Base-by-base conservation (phyloP, 371 early-diverging fungal species). In the Mucor ambiguus region DNA sequence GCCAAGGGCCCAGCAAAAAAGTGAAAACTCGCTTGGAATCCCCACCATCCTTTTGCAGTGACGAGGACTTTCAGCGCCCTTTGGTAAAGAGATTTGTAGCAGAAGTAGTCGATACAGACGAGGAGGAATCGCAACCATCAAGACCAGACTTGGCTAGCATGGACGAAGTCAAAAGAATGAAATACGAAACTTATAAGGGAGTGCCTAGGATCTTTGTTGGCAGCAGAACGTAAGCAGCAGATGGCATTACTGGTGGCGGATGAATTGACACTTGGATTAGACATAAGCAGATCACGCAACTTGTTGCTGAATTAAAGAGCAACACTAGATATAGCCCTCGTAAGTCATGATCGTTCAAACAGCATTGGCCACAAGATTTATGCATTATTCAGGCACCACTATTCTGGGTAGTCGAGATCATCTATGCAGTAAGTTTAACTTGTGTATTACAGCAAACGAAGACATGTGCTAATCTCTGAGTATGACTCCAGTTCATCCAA, bases 351-450 rank as follows among this genome's bases (percentile, higher is more conserved):
- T 33, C 0, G 14, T 32, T n/a, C 10, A 26, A 37, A 28, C 6
- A 16, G 30, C 18, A 0, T n/a, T 33, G 14, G 26, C 18, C 11
- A 1, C 3, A 30, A 16, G 20, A 63, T 30, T 12, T 20, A 22
- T 14, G 3, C 52, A 0, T 20, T 7, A 0, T 61, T 38, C 57
- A 86, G 83, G 67, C 44, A 87, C 84, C 77, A 76, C 78, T 0
- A 70, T 87, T 11, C 67, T 85, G 6, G 86, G 84, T n/a, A 83
- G 86, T 64, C 80, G 87, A 18, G 83, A 83, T 0, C 86, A 86
- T 20, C 68, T 84, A 28, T 87, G 87, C 57, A 74, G 80, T 77
- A 74, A 69, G 48, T 49, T 29, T 11, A 1, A 2, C 20, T 20
- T 6, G 41, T 2, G 11, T 37, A 14, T 18, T 18, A 4, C 41